Conservation (phyloP, 2,329 filamentous ascomycete species). For the Lasiodiplodia sp. region DNA sequence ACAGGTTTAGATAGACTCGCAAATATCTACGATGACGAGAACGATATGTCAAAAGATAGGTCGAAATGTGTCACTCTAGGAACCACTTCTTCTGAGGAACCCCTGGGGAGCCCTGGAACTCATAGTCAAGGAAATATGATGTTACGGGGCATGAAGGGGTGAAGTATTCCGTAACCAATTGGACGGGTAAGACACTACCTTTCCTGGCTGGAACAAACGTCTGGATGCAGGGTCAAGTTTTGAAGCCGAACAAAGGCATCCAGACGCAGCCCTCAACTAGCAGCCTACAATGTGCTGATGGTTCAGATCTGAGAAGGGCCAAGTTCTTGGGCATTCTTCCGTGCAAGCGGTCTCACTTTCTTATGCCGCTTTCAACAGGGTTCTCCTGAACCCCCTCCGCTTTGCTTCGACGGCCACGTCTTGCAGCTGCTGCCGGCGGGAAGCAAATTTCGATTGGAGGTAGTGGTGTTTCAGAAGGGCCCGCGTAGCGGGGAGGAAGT, state of each 20-base stretch:
- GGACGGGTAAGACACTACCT: no score
- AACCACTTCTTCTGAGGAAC: no score
- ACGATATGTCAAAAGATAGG: background rate
- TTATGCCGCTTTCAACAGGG: slow-evolving; percentile 1
- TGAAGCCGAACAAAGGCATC: no score
- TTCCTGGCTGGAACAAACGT: no score
- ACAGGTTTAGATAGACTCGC: no score
- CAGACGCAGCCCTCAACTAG: no score
- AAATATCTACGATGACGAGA: background rate
- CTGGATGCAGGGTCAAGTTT: no score
- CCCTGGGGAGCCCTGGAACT: background rate
- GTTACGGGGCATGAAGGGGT: background rate
- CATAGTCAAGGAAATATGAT: background rate
- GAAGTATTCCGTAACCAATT: no score
- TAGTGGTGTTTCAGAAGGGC: slow-evolving; percentile 5
- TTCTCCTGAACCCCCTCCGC: background rate
- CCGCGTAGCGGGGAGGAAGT: background rate
- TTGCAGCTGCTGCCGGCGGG: background rate
- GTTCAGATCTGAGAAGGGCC: no score
- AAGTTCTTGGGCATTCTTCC: no score
- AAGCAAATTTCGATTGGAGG: slow-evolving; percentile 9
- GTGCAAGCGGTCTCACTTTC: background rate
- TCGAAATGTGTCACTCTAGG: background rate
- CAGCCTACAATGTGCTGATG: no score
- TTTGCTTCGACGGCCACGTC: background rate